A percentile compares a stretch with the other conserved stretches of the same genome.
phyloP scores from a whole-genome alignment of 2,329 filamentous ascomycete genomes.

The Ceratocystis alfenasii region DNA sequence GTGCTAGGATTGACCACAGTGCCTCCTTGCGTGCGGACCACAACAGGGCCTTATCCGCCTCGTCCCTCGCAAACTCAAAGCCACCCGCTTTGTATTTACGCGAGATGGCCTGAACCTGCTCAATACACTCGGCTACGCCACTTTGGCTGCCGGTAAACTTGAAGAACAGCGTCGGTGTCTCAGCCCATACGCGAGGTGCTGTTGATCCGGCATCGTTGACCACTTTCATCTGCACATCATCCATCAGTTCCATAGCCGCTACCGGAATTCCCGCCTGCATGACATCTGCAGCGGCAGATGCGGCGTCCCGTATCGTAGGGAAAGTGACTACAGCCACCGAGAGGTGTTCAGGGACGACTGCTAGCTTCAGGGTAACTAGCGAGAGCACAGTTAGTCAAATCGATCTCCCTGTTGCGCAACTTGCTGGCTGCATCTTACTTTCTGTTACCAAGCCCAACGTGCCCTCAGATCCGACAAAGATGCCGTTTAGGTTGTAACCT shows the following conservation, averaged over 20 bases:
- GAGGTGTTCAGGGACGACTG: slow-evolving; percentile 62
- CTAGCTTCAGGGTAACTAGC: slow-evolving; percentile 65
- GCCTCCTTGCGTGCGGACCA: slow-evolving; percentile 76
- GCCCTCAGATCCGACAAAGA: slow-evolving; percentile 74
- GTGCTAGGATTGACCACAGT: slow-evolving; percentile 69
- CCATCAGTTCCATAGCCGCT: slow-evolving; percentile 75
- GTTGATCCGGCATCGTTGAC: slow-evolving; percentile 65
- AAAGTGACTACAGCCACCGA: slow-evolving; percentile 73
- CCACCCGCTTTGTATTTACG: slow-evolving; percentile 49
- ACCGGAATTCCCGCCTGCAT: slow-evolving; percentile 63
- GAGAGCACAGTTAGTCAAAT: too few species aligned
- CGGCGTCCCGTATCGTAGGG: slow-evolving; percentile 63
- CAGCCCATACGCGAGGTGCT: slow-evolving; percentile 57
- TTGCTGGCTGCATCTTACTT: slow-evolving; percentile 28
- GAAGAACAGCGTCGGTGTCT: slow-evolving; percentile 69
- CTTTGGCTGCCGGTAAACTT: slow-evolving; percentile 72
- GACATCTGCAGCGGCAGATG: slow-evolving; percentile 60
- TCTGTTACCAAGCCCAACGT: slow-evolving; percentile 73
- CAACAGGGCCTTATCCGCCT: slow-evolving; percentile 58
- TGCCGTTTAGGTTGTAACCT: slow-evolving; percentile 68
- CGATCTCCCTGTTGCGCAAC: too few species aligned
- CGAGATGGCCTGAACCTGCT: slow-evolving; percentile 55
- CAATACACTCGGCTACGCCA: slow-evolving; percentile 67
- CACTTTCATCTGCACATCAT: slow-evolving; percentile 76
- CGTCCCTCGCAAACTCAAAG: slow-evolving; percentile 66